Base-by-base conservation (phyloP, 169 alveolate species). In the Cryptosporidium canis region DNA sequence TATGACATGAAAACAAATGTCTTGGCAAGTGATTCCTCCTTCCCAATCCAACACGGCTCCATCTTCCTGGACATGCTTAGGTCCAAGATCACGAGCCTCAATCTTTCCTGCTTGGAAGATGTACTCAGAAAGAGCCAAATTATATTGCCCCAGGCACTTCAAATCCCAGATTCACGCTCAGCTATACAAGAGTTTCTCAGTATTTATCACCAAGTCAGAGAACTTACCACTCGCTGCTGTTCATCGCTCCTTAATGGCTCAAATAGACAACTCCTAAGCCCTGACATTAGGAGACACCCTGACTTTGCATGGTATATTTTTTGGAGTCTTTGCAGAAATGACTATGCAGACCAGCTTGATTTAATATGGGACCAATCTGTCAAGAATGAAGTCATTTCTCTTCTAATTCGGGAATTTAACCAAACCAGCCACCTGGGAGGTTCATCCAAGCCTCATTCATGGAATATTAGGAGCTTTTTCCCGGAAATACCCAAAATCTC, bases 241-340 rank as follows among this genome's bases (percentile, higher is more conserved):
- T 21, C n/a, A 21, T 51, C 31, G 24, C 0, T 51, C n/a, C 24
- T 51, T 51, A 51, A 21, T 21, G 9, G 11, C n/a, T n/a, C n/a
- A n/a, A n/a, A n/a, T n/a, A n/a, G n/a, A n/a, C n/a, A n/a, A n/a
- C n/a, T n/a, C n/a, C n/a, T n/a, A n/a, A n/a, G n/a, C n/a, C n/a
- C n/a, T n/a, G n/a, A n/a, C n/a, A n/a, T 41, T 35, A 77, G 87
- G 29, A 58, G 72, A 27, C 41, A 77, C 44, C 87, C 87, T n/a
- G 87, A 77, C 44, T 77, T 56, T 77, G 43, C 65, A 8, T 77
- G 87, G 87, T 77, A 77, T 61, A 41, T 77, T 58, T 77, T 77
- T 55, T 77, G 87, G 87, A 65, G 58, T 29, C 66, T 77, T 8
- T 77, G 87, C n/a, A 18, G 58, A 9, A 35, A 61, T 45, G 51